Evolutionary conservation across 495 filamentous ascomycete species (phyloP).

Genomic region (Podospora appendiculata): DNA sequence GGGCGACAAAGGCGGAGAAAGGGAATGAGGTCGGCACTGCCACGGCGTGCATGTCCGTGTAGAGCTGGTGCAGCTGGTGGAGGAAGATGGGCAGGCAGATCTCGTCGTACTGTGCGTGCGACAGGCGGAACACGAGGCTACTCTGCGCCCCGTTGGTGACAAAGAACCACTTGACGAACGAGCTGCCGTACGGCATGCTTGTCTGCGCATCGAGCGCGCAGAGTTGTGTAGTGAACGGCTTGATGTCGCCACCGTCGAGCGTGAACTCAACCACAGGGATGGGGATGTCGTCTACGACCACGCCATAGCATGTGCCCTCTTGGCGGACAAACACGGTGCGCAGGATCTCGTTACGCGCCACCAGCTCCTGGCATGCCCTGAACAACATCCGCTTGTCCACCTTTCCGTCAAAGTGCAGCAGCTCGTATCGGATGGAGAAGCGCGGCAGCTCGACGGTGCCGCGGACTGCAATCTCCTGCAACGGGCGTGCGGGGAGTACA

Average conservation of each 20-base stretch:
- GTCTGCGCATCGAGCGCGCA: conserved; percentile 44
- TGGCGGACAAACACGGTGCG: conserved; percentile 60
- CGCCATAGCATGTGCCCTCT: conserved; percentile 50
- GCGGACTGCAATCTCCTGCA: conserved; percentile 56
- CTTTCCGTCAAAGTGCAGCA: conserved; percentile 24
- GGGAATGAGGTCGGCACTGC: conserved; percentile 36
- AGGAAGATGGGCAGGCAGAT: conserved; percentile 59
- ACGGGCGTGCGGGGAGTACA: conserved; percentile 53
- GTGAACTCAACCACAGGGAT: conserved; percentile 44
- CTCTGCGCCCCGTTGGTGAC: conserved; percentile 42
- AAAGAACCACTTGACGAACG: conserved; percentile 55
- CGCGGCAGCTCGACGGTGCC: conserved; percentile 47
- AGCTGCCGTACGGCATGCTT: conserved; percentile 50
- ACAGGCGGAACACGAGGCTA: conserved; percentile 59
- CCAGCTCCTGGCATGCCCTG: conserved; percentile 31
- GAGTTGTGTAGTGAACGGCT: conserved; percentile 41
- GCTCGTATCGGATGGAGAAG: conserved; percentile 36
- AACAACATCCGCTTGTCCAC: conserved; percentile 23
- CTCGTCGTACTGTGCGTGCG: conserved; percentile 71
- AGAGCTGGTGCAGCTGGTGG: conserved; percentile 31
- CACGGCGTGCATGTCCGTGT: conserved; percentile 10
- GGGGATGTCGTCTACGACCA: conserved; percentile 48
- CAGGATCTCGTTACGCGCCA: conserved; percentile 56
- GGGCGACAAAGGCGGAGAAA: conserved; percentile 52
- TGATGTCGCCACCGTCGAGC: conserved; percentile 43